Conservation (phyloP, 225 moss, liverwort and hornwort species). For the Thuidium tamariscinum region DNA sequence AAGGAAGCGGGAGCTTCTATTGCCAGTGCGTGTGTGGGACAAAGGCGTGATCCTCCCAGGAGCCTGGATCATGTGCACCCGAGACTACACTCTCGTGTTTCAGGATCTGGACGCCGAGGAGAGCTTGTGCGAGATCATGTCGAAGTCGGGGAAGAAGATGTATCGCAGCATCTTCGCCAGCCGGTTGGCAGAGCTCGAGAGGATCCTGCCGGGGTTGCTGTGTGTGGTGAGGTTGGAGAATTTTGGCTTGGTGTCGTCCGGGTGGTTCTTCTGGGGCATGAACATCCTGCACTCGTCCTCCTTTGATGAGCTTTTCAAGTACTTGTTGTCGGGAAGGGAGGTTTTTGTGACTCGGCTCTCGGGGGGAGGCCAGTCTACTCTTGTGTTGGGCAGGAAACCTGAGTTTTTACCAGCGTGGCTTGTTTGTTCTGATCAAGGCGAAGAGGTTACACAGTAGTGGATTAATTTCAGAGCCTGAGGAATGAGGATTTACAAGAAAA, state of each 20-base stretch:
- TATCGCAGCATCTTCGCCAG: constrained; percentile 30
- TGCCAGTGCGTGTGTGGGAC: constrained; percentile 42
- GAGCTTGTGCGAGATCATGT: constrained; percentile 41
- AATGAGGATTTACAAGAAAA: background rate
- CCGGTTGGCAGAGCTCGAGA: constrained; percentile 27
- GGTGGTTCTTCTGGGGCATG: constrained; percentile 41
- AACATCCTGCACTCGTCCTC: constrained; percentile 32
- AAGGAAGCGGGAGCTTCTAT: constrained; percentile 11
- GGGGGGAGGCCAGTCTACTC: constrained; percentile 19
- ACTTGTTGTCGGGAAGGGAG: constrained; percentile 25
- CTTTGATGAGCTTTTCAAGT: constrained; percentile 45
- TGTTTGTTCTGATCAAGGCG: background rate
- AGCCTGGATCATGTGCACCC: constrained; percentile 40
- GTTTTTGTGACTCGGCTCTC: constrained; percentile 23
- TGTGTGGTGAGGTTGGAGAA: constrained; percentile 25
- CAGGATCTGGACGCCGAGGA: constrained; percentile 24
- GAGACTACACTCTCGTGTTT: constrained; percentile 27
- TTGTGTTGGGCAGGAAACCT: constrained; percentile 17
- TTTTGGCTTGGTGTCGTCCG: constrained; percentile 36
- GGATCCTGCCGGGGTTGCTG: constrained; percentile 28
- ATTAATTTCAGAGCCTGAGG: background rate
- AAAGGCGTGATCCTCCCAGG: constrained; percentile 36
- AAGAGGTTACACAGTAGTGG: background rate
- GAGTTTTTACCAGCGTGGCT: background rate
- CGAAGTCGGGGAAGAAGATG: constrained; percentile 31